Evolutionary conservation across 108 stramenopile species (phyloP).

Genomic region (Nitzschia sp.): DNA sequence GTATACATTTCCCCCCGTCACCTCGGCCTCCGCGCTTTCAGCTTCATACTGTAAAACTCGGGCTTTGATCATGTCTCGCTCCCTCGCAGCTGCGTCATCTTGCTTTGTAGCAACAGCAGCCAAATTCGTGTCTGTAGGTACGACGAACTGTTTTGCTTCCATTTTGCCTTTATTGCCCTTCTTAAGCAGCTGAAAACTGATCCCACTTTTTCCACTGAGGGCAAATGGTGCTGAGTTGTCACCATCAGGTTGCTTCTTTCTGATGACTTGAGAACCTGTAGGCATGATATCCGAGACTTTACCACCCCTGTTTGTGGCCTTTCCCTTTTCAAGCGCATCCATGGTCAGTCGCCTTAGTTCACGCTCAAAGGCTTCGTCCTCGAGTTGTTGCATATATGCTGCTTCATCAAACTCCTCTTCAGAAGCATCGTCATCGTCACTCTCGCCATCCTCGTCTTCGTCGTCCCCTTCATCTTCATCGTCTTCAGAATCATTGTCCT

Average conservation of each 20-base stretch:
- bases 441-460: slow-evolving; percentile 44
- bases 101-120: slow-evolving; percentile 74
- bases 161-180: slow-evolving; percentile 90
- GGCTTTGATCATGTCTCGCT: slow-evolving; percentile 82
- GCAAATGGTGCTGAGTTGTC: slow-evolving; percentile 25
- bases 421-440: slow-evolving; percentile 47
- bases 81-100: slow-evolving; percentile 82
- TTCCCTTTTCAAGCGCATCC: slow-evolving; percentile 87
- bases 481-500: slow-evolving; percentile 51
- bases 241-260: slow-evolving; percentile 47
- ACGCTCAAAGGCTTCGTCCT: slow-evolving; percentile 85
- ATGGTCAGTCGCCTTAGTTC: slow-evolving; percentile 81
- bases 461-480: slow-evolving; percentile 58
- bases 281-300: slow-evolving; percentile 77
- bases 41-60: slow-evolving; percentile 84
- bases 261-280: slow-evolving; percentile 67
- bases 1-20: slow-evolving; percentile 77
- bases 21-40: slow-evolving; percentile 66
- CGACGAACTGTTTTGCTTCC: slow-evolving; percentile 81
- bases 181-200: slow-evolving; percentile 86
- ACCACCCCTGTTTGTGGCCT: slow-evolving; percentile 53
- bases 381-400: slow-evolving; percentile 76
- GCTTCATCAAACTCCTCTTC: slow-evolving; percentile 76
- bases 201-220: slow-evolving; percentile 68
- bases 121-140: slow-evolving; percentile 80